Evolutionary conservation across 2,329 filamentous ascomycete genomes (phyloP), one percentile per base, ranked within the genome.

Genomic region (Exophiala aquamarina): DNA sequence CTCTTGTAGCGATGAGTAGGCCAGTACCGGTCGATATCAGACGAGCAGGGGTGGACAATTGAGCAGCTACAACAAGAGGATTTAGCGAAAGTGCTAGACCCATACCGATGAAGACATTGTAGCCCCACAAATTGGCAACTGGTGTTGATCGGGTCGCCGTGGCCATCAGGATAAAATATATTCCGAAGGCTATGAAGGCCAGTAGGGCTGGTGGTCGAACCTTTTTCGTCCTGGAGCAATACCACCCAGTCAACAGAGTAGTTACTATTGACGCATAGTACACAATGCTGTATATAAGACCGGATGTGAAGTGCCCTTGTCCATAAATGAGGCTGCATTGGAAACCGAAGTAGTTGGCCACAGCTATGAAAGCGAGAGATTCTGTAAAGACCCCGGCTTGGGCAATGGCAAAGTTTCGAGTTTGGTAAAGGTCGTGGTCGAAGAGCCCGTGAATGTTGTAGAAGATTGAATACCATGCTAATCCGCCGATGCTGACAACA

Each of bases 321-420:
- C 41, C 44, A 33, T 48, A 52, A 8, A 52, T 17, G 21, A 52
- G 23, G n/a, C n/a, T n/a, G n/a, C n/a, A n/a, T n/a, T n/a, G n/a
- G n/a, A n/a, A n/a, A n/a, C n/a, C n/a, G n/a, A n/a, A n/a, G n/a
- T n/a, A n/a, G n/a, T n/a, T n/a, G n/a, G n/a, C n/a, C n/a, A n/a
- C n/a, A n/a, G n/a, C n/a, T n/a, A n/a, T n/a, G n/a, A n/a, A n/a
- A n/a, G n/a, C n/a, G n/a, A n/a, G n/a, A n/a, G n/a, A n/a, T n/a
- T n/a, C n/a, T n/a, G n/a, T n/a, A n/a, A n/a, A n/a, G n/a, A n/a
- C n/a, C n/a, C n/a, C n/a, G n/a, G n/a, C n/a, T n/a, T n/a, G n/a
- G n/a, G n/a, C n/a, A n/a, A n/a, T n/a, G n/a, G n/a, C n/a, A n/a
- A n/a, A n/a, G n/a, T n/a, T n/a, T n/a, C n/a, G n/a, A n/a, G n/a